These are phyloP conservation scores for Plasmodium yoelii DNA, from an alignment of 169 alveolate species.

Conservation along the genomic window DNA sequence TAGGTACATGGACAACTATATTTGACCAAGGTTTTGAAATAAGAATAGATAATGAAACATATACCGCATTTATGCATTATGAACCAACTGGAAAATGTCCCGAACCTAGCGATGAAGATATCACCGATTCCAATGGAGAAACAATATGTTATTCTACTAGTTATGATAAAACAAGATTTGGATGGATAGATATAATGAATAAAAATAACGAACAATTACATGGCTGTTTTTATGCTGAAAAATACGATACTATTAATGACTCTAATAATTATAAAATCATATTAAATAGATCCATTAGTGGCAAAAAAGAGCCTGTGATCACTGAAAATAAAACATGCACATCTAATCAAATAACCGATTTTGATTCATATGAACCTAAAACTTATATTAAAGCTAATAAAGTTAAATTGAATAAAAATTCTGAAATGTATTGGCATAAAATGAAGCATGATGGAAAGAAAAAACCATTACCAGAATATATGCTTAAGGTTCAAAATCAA, in stretches of 20 bases:
- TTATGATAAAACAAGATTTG: constrained; percentile 57
- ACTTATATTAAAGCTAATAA: constrained; percentile 13
- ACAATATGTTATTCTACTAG: constrained; percentile 52
- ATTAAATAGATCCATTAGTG: neutral
- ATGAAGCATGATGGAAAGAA: constrained; percentile 59
- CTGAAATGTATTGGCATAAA: constrained; percentile 68
- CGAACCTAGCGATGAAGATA: constrained; percentile 17
- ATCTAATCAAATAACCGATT: too few species aligned
- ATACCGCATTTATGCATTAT: constrained; percentile 72
- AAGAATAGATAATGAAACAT: constrained; percentile 55
- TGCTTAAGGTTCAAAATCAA: constrained; percentile 7
- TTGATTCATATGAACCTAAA: neutral
- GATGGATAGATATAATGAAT: constrained; percentile 29
- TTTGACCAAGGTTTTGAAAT: constrained; percentile 73
- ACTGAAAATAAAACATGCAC: too few species aligned
- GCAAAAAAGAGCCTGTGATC: too few species aligned
- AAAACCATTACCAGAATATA: constrained; percentile 7
- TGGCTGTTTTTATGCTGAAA: neutral
- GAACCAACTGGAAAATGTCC: constrained; percentile 57
- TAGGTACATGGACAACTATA: constrained; percentile 73
- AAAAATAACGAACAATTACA: neutral
- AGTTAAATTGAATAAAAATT: neutral
- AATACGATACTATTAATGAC: neutral
- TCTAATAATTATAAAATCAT: neutral
- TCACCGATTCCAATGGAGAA: constrained; percentile 64